These are phyloP conservation scores for Wickerhamiella dianesei DNA, from an alignment of 805 yeast genomes.

Conservation along the genomic window DNA sequence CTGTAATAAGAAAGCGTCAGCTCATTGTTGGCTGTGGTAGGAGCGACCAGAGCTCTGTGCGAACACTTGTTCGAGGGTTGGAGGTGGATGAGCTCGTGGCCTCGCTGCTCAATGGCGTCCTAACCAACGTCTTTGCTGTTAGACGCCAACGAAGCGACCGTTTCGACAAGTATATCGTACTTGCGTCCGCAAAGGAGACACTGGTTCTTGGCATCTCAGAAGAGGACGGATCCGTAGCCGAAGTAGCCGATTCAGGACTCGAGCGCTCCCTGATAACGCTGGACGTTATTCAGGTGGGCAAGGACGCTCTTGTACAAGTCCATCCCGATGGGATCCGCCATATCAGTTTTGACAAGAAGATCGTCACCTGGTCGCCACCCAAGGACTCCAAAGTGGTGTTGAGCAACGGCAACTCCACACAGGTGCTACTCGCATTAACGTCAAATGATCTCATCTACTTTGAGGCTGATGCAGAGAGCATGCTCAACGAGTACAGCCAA, in stretches of 20 bases:
- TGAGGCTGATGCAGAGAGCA: slow-evolving; percentile 54
- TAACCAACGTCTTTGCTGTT: slow-evolving; percentile 54
- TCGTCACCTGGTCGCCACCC: slow-evolving; percentile 73
- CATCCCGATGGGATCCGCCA: slow-evolving; percentile 59
- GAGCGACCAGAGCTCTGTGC: slow-evolving; percentile 26
- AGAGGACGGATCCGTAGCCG: slow-evolving; percentile 51
- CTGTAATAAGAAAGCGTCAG: slow-evolving; percentile 22
- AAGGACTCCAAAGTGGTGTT: slow-evolving; percentile 49
- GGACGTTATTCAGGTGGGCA: slow-evolving; percentile 55
- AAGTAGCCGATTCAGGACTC: slow-evolving; percentile 55
- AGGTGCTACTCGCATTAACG: slow-evolving; percentile 57
- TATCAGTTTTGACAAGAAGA: slow-evolving; percentile 26
- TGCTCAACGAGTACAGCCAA: slow-evolving; percentile 57
- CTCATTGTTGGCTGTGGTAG: slow-evolving; percentile 33
- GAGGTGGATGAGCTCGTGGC: slow-evolving; percentile 50
- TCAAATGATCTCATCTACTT: slow-evolving; percentile 70
- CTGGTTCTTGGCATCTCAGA: slow-evolving; percentile 56
- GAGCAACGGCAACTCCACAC: slow-evolving; percentile 53
- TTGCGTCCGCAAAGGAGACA: slow-evolving; percentile 54
- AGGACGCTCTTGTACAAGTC: slow-evolving; percentile 52
- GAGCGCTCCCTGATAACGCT: slow-evolving; percentile 45
- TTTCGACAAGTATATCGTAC: slow-evolving; percentile 49
- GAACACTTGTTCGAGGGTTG: slow-evolving; percentile 42
- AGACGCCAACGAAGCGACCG: slow-evolving; percentile 32
- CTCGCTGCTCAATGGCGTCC: slow-evolving; percentile 51